Conservation (phyloP, 2,329 filamentous ascomycete species). For the Balansia obtecta region DNA sequence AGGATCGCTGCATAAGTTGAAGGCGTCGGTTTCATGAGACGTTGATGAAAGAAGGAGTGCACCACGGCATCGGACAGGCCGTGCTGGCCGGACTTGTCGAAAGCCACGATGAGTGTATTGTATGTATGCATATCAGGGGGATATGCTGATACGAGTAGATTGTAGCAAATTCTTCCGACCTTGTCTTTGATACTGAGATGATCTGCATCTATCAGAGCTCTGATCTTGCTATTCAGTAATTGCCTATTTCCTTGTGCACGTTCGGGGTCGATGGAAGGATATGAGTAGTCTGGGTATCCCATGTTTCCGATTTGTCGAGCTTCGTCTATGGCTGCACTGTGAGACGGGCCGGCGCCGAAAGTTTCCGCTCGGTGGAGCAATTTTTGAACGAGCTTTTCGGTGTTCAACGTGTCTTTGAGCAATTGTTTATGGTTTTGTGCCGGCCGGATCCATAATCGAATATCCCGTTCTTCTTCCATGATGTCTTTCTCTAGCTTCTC, state of each 20-base stretch:
- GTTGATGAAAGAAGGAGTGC: conserved; percentile 34
- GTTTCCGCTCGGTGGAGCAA: conserved; percentile 17
- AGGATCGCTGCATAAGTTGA: conserved; percentile 37
- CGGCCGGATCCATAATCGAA: conserved; percentile 10
- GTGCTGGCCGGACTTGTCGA: conserved; percentile 38
- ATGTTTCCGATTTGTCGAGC: conserved; percentile 13
- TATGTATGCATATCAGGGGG: conserved; percentile 57
- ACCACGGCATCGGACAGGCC: conserved; percentile 41
- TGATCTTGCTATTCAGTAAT: conserved; percentile 18
- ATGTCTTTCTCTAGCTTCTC: conserved; percentile 18
- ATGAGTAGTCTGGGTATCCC: conserved; percentile 13
- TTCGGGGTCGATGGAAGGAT: conserved; percentile 15
- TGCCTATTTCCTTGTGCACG: conserved; percentile 15
- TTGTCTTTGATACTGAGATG: conserved; percentile 19
- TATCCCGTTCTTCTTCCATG: conserved; percentile 16
- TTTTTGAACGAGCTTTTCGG: conserved; percentile 17
- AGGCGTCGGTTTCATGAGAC: conserved; percentile 32
- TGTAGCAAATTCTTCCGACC: conserved; percentile 42
- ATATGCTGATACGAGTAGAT: conserved; percentile 48
- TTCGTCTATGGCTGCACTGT: conserved; percentile 18
- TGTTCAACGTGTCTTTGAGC: conserved; percentile 14
- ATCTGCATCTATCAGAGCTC: conserved; percentile 15
- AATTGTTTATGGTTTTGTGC: conserved; percentile 16
- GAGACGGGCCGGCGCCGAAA: conserved; percentile 10
- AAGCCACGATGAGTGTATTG: conserved; percentile 58